Conservation (phyloP, 768 basidiomycete genomes). For the Scleroderma citrinum region DNA sequence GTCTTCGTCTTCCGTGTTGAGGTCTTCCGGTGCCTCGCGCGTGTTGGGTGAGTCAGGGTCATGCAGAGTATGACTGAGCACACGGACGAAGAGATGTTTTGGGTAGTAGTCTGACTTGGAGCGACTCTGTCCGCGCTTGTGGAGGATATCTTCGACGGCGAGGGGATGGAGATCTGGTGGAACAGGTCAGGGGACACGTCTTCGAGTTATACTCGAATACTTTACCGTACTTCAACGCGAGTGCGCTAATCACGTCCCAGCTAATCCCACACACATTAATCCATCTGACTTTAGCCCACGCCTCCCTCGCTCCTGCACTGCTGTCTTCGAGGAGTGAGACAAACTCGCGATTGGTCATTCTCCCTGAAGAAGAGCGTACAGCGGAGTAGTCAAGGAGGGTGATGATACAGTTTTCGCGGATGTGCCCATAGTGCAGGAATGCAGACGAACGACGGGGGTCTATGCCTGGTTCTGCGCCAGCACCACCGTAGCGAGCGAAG, state of each 20-base stretch:
- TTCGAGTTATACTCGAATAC: conserved; percentile 2
- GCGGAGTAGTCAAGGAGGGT: conserved; percentile 64
- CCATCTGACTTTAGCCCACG: conserved; percentile 70
- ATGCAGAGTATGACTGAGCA: conserved; percentile 57
- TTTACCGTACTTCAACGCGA: conserved; percentile 60
- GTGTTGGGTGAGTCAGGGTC: conserved; percentile 2
- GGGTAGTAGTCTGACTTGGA: conserved; percentile 69
- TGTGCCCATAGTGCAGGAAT: conserved; percentile 48
- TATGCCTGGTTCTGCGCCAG: conserved; percentile 68
- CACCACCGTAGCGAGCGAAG: conserved; percentile 26
- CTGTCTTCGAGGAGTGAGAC: conserved; percentile 45
- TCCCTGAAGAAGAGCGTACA: conserved; percentile 44
- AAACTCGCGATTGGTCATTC: conserved; percentile 59
- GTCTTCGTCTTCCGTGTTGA: neutral
- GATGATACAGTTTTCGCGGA: conserved; percentile 57
- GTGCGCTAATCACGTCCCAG: conserved; percentile 68
- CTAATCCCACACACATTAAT: conserved; percentile 63
- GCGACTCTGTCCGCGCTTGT: conserved; percentile 45
- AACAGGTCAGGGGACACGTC: conserved; percentile 1
- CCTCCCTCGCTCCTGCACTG: conserved; percentile 40
- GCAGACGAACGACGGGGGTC: conserved; percentile 60
- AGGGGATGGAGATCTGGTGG: conserved; percentile 59
- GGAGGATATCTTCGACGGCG: conserved; percentile 64
- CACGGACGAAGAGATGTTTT: conserved; percentile 64
- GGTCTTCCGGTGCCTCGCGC: conserved; percentile 9